A percentile compares a stretch with the other conserved stretches of the same genome.
Conservation (phyloP, 192 early-diverging fungal genomes). For the Fimicolochytrium jonesii region DNA sequence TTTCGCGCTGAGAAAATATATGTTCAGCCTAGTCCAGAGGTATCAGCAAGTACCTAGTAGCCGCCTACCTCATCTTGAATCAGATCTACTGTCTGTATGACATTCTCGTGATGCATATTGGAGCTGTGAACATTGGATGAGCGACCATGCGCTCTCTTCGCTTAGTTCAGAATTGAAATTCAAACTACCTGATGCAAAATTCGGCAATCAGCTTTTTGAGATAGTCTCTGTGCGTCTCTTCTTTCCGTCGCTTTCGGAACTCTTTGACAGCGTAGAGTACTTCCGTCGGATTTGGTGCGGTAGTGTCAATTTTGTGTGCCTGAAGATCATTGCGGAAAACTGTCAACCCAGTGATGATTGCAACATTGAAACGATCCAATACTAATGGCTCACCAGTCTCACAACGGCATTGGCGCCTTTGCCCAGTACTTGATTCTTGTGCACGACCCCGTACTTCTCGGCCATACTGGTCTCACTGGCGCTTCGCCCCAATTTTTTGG, state of each 20-base stretch:
- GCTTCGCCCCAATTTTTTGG: constrained; percentile 8
- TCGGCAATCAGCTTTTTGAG: constrained; percentile 94
- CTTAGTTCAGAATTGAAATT: no score
- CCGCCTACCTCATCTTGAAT: constrained; percentile 74
- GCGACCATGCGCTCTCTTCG: no score
- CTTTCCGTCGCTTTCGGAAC: constrained; percentile 81
- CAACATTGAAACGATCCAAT: no score
- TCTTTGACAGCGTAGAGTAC: constrained; percentile 85
- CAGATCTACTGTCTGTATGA: constrained; percentile 91
- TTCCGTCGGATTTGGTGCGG: constrained; percentile 13
- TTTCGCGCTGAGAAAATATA: constrained; percentile 20
- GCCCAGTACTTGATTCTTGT: constrained; percentile 34
- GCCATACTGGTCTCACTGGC: constrained; percentile 37
- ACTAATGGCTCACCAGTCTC: constrained; percentile 36
- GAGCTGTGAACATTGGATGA: constrained; percentile 45
- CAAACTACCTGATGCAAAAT: constrained; percentile 88
- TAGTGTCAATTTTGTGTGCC: constrained; percentile 15
- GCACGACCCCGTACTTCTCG: constrained; percentile 51
- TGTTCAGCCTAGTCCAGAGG: neutral
- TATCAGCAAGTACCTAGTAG: neutral
- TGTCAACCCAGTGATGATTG: neutral
- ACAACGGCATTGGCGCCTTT: constrained; percentile 51
- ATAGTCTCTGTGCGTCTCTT: constrained; percentile 88
- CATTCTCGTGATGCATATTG: constrained; percentile 82
- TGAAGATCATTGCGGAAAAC: neutral